These are phyloP conservation scores for Echium plantagineum DNA, from an alignment of 257 asterid species.

Conservation along the genomic window DNA sequence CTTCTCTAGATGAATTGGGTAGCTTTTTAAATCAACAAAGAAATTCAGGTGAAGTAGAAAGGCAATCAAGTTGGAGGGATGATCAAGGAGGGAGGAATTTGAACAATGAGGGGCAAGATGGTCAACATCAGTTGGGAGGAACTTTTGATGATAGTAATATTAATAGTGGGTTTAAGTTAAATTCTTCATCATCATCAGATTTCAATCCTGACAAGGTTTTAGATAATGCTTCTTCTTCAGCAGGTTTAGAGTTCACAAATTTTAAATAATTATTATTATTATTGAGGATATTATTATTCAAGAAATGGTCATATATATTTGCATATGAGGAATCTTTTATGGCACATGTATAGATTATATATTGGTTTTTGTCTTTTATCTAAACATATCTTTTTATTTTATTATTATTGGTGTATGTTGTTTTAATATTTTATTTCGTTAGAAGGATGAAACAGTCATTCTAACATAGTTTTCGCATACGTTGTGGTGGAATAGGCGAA, in stretches of 20 bases:
- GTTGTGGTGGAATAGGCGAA: no score
- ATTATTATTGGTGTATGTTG: neutral
- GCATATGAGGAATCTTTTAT: neutral
- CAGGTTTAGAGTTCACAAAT: conserved; percentile 14
- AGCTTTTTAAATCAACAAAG: conserved; percentile 17
- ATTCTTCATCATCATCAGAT: no score
- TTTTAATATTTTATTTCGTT: no score
- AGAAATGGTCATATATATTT: neutral
- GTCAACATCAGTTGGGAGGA: conserved; percentile 14
- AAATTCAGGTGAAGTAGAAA: conserved; percentile 9
- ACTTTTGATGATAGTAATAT: conserved; percentile 15
- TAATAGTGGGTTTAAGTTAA: neutral
- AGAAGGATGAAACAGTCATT: no score
- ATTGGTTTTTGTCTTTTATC: neutral
- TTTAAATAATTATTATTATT: conserved; percentile 7
- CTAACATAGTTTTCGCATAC: no score
- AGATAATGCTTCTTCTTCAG: conserved; percentile 15
- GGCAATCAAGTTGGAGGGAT: conserved; percentile 16
- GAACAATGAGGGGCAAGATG: neutral
- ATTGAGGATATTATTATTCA: conserved; percentile 16
- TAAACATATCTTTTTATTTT: neutral
- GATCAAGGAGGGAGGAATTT: conserved; percentile 8
- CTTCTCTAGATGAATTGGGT: conserved; percentile 21
- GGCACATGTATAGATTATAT: neutral
- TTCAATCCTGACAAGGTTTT: no score